Base-by-base conservation (phyloP, 495 filamentous ascomycete genomes). In the Podospora sp. region DNA sequence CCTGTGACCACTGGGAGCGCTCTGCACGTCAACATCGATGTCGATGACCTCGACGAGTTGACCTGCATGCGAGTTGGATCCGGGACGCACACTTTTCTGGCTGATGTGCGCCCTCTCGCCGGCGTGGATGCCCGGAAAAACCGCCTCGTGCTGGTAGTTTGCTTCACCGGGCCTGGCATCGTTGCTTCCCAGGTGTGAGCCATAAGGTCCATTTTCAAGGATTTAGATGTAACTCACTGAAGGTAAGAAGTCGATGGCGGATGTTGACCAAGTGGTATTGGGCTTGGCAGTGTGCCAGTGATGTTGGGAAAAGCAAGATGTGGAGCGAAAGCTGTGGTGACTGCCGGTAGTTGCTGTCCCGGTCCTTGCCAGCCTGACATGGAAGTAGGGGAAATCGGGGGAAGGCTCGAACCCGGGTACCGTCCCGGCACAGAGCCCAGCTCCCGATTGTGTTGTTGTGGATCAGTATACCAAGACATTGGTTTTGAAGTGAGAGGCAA, bases 331-430 rank as follows among this genome's bases (percentile, higher is more conserved):
- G 40, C 40, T 49, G 40, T 49, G 40, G 9, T 49, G 40, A 49
- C 40, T 49, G 40, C 40, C 18, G 40, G 40, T 49, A 49, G 40
- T 49, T 49, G 40, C 40, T 49, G 40, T 49, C 40, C 40, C 40
- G n/a, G n/a, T n/a, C n/a, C n/a, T n/a, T 49, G 40, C 40, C 40
- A 49, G 40, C 40, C 40, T 49, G 40, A 49, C 40, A 49, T 49
- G 40, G 40, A 49, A 9, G n/a, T 49, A 8, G 40, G 40, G 40
- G 40, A 18, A 49, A 49, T 49, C 40, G 18, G 40, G 40, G 40
- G 40, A 49, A 49, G 40, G 18, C 18, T 49, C 18, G 40, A 49
- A 49, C 40, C 40, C n/a, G n/a, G n/a, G 18, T 49, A 49, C 40
- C 40, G 40, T 18, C 40, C 18, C 40, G 40, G 40, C 40, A 18